Percentiles rank a stretch among this genome's conserved stretches.
These are phyloP conservation scores for Scalesia atractyloides DNA, from an alignment of 129 eudicot species.

Conservation along the genomic window DNA sequence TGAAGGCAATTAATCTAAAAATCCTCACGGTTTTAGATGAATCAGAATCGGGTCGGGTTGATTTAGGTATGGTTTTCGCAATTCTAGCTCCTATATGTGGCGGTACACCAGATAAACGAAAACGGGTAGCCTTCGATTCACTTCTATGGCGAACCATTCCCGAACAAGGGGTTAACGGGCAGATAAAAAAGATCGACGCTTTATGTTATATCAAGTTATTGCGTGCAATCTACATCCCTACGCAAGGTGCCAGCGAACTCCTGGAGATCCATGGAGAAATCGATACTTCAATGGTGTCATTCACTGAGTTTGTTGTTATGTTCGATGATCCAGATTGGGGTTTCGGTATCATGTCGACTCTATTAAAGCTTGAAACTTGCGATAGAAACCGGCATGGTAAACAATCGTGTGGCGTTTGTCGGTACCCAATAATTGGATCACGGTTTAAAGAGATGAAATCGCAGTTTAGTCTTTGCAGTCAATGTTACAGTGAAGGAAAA, in stretches of 20 bases:
- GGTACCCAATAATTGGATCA: conserved; percentile 89
- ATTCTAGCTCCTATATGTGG: conserved; percentile 84
- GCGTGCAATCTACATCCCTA: conserved; percentile 82
- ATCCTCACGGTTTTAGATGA: conserved; percentile 79
- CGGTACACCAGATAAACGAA: conserved; percentile 72
- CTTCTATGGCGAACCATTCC: conserved; percentile 80
- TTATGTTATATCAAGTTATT: conserved; percentile 61
- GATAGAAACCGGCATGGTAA: conserved; percentile 88
- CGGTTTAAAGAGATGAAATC: conserved; percentile 89
- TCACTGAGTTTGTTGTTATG: conserved; percentile 67
- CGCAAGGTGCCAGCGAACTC: conserved; percentile 76
- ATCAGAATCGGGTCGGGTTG: conserved; percentile 84
- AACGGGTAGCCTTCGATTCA: conserved; percentile 80
- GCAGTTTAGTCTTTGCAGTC: conserved; percentile 78
- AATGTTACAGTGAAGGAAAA: conserved; percentile 93
- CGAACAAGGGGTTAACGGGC: conserved; percentile 40
- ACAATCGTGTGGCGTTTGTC: conserved; percentile 76
- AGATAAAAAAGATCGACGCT: conserved; percentile 69
- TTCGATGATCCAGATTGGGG: conserved; percentile 98
- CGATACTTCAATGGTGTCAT: conserved; percentile 64
- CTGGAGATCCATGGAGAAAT: conserved; percentile 82
- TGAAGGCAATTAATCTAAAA: conserved; percentile 84
- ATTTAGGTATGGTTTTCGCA: conserved; percentile 94
- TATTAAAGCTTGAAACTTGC: conserved; percentile 72
- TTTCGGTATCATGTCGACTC: conserved; percentile 70